Conservation (phyloP, 108 stramenopile genomes). For the Aurantiochytrium sp. region DNA sequence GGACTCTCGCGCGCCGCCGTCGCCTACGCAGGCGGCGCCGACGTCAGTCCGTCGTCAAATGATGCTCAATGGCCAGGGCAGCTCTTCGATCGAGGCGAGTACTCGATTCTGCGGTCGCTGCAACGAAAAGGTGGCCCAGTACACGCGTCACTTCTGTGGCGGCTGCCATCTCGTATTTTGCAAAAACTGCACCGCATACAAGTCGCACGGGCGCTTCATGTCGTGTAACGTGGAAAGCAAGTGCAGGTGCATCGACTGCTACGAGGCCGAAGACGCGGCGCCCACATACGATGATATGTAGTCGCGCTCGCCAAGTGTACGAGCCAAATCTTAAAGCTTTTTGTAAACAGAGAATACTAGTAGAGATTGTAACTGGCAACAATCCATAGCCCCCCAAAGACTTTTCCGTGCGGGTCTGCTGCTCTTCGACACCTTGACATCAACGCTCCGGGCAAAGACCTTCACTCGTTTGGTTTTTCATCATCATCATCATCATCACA, state of each 20-base stretch:
- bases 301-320: no score
- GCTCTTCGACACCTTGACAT: no score
- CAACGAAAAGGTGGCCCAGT: not conserved
- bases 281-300: no score
- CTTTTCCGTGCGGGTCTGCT: no score
- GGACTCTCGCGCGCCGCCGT: not conserved
- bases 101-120: not conserved
- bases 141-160: not conserved
- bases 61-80: not conserved
- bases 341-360: no score
- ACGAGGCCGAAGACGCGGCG: not conserved
- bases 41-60: not conserved
- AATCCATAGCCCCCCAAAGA: no score
- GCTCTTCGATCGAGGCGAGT: not conserved
- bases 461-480: no score
- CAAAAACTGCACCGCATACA: not conserved
- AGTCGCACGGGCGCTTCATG: not conserved
- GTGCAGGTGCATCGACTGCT: not conserved
- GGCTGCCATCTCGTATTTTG: not conserved
- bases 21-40: not conserved
- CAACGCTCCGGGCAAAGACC: no score
- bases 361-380: no score
- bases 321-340: no score
- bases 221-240: slow-evolving; percentile 2
- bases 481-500: no score